A percentile compares a stretch with the other conserved stretches of the same genome.
Conservation (phyloP, 371 early-diverging fungal species). For the Parasitella parasitica region DNA sequence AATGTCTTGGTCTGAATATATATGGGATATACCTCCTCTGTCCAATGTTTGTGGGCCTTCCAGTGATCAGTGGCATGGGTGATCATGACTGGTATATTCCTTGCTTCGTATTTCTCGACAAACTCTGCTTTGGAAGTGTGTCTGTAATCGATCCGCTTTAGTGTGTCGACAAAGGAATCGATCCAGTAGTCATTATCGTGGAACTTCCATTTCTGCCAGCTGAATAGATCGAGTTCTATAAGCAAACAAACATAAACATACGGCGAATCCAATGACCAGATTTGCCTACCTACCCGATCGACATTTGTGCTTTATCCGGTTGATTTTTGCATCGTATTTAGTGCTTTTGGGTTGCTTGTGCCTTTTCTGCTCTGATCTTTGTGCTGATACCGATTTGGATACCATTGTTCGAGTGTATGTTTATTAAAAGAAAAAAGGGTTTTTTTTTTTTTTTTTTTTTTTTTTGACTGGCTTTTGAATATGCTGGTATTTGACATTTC, state of each 20-base stretch:
- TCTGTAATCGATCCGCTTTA: slow-evolving; percentile 51
- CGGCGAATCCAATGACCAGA: too few relatives aligned
- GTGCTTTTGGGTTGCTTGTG: slow-evolving; percentile 19
- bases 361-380: slow-evolving; percentile 10
- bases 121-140: slow-evolving; percentile 58
- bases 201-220: slow-evolving; percentile 57
- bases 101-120: slow-evolving; percentile 56
- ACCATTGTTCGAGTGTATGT: too few relatives aligned
- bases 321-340: slow-evolving; percentile 43
- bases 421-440: too few relatives aligned
- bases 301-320: slow-evolving; percentile 46
- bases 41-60: slow-evolving; percentile 64
- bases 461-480: too few relatives aligned
- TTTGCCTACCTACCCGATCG: slow-evolving; percentile 53
- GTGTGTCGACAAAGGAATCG: slow-evolving; percentile 42
- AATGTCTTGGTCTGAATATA: background rate
- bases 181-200: slow-evolving; percentile 52
- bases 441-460: too few relatives aligned
- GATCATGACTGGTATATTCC: slow-evolving; percentile 65
- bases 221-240: slow-evolving; percentile 57
- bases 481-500: too few relatives aligned
- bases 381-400: slow-evolving; percentile 1
- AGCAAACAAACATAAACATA: background rate
- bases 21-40: slow-evolving; percentile 44
- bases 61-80: slow-evolving; percentile 61